Base-by-base conservation (phyloP, 148 eudicot genomes). In the Rhododendron henanense region DNA sequence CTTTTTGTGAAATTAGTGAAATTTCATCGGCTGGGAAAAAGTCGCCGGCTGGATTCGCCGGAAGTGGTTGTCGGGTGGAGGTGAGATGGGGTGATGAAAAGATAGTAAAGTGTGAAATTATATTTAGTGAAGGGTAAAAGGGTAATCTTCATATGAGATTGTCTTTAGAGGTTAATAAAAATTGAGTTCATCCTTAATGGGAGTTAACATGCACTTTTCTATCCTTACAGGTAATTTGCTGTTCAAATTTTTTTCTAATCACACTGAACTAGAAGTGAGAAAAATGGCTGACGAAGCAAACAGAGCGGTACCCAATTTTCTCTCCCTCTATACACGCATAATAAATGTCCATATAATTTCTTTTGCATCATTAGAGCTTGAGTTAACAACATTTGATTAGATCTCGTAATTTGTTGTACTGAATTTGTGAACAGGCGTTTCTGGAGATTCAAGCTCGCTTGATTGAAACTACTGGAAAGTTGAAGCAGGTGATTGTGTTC, bases 201-300 rank as follows among this genome's bases (percentile, higher is more conserved):
- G 37, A 39, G 6, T 39, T 39, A 39, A 39, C 44, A 6, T 41
- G 44, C 44, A 41, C 44, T 41, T 41, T 41, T 41, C 44, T 5
- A 41, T 41, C 44, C 44, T 41, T 39, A 0, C 0, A 39, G 44
- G 6, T 39, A 39, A 41, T 41, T 41, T 5, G 44, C 44, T 41
- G 44, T 5, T 41, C 44, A 41, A 41, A 39, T 5, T 5, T 41
- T 8, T 8, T 37, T 37, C 25, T 1, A 6, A 15, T 71, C 25
- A 79, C 79, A 18, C 5, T 50, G 85, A 84, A 14, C 48, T 63
- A 37, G 33, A 23, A 11, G 35, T 19, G 76, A 21, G n/a, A 65
- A 74, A 76, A 89, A 95, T 95, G 98, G 98, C 95, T 0, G 98
- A 95, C 73, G 96, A 95, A 92, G 94, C 96, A n/a, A 93, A 81